Conservation (phyloP, 75 land plant genomes). For the Selaginella moellendorffii region DNA sequence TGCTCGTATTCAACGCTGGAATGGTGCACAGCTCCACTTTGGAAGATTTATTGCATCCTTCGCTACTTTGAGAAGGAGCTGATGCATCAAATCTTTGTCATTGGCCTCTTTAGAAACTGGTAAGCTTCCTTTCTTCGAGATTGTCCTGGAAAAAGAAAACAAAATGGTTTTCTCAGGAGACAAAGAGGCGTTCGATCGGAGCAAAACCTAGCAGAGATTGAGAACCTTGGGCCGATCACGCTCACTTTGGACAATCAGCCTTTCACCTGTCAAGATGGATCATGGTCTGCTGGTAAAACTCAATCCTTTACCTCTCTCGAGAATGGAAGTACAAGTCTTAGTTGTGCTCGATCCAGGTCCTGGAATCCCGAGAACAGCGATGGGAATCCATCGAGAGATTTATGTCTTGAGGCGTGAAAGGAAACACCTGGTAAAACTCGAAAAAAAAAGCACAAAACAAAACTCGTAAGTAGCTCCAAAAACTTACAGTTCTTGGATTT, state of each 20-base stretch:
- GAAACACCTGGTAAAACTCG: neutral
- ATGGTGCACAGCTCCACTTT: neutral
- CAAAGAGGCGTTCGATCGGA: too few relatives aligned
- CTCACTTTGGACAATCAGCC: neutral
- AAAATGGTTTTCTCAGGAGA: too few relatives aligned
- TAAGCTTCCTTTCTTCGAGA: too few relatives aligned
- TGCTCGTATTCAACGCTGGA: neutral
- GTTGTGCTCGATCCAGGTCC: neutral
- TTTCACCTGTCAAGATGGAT: neutral
- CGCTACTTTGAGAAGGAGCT: neutral
- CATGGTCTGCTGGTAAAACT: neutral
- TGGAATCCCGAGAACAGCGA: too few relatives aligned
- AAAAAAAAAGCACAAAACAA: too few relatives aligned
- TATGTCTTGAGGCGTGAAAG: neutral
- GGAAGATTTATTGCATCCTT: neutral
- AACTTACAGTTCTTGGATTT: too few relatives aligned
- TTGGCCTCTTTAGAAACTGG: too few relatives aligned
- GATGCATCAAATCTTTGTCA: neutral
- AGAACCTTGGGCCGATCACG: neutral
- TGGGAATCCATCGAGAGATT: neutral
- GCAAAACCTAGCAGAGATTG: neutral
- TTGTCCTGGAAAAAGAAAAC: too few relatives aligned
- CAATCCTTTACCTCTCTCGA: neutral
- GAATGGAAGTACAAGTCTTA: neutral
- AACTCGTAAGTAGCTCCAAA: too few relatives aligned